These are phyloP conservation scores for Hygrophoropsis aurantiaca DNA, from an alignment of 768 basidiomycete genomes.

Conservation along the genomic window DNA sequence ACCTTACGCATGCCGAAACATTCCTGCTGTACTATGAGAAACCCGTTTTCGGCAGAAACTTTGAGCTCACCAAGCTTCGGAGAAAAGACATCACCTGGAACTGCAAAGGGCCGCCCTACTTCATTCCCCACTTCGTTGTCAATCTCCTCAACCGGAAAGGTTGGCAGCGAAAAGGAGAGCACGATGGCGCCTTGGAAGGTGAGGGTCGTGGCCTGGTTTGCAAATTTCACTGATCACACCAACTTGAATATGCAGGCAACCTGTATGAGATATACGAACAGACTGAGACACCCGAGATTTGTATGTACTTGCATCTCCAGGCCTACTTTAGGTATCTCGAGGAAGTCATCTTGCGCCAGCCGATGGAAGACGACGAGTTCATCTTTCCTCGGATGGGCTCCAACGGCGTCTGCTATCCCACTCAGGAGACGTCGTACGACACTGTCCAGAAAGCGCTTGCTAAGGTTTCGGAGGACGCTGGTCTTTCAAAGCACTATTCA, in stretches of 20 bases:
- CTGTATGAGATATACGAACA: background rate
- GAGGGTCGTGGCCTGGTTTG: background rate
- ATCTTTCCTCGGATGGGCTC: conserved; percentile 28
- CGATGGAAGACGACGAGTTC: conserved; percentile 23
- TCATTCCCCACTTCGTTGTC: conserved; percentile 18
- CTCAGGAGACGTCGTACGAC: conserved; percentile 14
- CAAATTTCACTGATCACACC: background rate
- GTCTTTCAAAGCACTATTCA: conserved; percentile 20
- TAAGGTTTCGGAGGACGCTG: conserved; percentile 18
- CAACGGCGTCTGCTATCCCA: conserved; percentile 24
- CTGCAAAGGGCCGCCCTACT: conserved; percentile 11
- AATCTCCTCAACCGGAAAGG: conserved; percentile 15
- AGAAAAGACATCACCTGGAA: conserved; percentile 15
- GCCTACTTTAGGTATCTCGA: conserved; percentile 29
- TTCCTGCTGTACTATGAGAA: too few species aligned
- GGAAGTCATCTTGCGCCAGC: conserved; percentile 14
- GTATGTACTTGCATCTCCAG: conserved; percentile 24
- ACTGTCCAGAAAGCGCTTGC: conserved; percentile 13
- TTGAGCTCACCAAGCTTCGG: conserved; percentile 27
- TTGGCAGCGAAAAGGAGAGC: conserved; percentile 23
- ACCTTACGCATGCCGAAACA: too few species aligned
- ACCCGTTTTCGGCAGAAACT: conserved; percentile 21
- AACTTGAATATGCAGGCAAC: background rate
- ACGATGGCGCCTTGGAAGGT: conserved; percentile 9
- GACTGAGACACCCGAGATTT: conserved; percentile 33